Evolutionary conservation across 2,329 filamentous ascomycete genomes (phyloP).

Genomic region (Botrytis fragariae): DNA sequence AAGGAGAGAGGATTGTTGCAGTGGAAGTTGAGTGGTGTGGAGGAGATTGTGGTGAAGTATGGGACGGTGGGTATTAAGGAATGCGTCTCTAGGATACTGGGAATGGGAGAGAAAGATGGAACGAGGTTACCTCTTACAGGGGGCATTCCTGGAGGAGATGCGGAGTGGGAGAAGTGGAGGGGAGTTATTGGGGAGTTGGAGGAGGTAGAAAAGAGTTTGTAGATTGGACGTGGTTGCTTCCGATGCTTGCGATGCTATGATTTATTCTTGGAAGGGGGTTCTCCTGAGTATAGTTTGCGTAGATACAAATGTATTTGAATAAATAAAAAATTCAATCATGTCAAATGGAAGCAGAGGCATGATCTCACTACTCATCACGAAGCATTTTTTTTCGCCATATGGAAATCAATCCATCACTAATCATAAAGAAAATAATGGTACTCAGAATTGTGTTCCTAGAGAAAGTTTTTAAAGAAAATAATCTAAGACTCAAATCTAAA

Average conservation of each 20-base stretch:
- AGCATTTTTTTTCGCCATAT: neutral
- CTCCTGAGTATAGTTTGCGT: neutral
- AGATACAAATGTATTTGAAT: neutral
- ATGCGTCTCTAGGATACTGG: constrained; percentile 56
- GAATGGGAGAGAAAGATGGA: constrained; percentile 57
- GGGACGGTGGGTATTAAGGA: constrained; percentile 66
- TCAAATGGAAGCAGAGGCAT: neutral
- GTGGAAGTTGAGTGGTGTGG: constrained; percentile 58
- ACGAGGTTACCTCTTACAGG: constrained; percentile 58
- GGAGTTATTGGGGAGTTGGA: constrained; percentile 35
- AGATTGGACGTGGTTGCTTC: neutral
- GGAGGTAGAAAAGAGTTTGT: constrained; percentile 36
- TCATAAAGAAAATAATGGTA: neutral
- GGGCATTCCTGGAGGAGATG: constrained; percentile 51
- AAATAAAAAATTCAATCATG: neutral
- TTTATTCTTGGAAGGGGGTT: no score
- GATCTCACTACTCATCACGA: neutral
- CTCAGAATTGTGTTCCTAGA: neutral
- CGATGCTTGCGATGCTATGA: neutral
- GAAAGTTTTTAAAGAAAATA: neutral
- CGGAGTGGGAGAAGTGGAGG: constrained; percentile 51
- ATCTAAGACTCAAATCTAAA: neutral
- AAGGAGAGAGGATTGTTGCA: constrained; percentile 55
- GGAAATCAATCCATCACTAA: neutral
- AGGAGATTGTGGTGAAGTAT: constrained; percentile 59